phyloP scores from a whole-genome alignment of 1,139 yeast species.

The Kluyveromyces marxianus region DNA sequence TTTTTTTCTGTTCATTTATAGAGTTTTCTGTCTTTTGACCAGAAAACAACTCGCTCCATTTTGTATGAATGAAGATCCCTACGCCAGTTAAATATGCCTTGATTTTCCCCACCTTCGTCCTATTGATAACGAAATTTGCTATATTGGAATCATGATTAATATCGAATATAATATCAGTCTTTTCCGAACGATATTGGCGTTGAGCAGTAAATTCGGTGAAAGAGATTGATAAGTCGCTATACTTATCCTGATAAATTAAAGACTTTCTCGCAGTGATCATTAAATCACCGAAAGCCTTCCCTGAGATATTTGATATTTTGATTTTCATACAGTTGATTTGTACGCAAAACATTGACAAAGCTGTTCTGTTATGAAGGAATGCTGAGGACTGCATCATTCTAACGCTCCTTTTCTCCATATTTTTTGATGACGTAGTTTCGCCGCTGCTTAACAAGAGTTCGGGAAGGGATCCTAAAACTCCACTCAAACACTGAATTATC shows the following conservation, averaged over 20 bases:
- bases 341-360: neutral
- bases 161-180: conserved; percentile 30
- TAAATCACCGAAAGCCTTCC: neutral
- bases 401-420: conserved; percentile 17
- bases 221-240: neutral
- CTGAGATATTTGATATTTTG: neutral
- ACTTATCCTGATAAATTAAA: neutral
- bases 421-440: no score
- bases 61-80: conserved; percentile 45
- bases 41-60: conserved; percentile 38
- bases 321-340: neutral
- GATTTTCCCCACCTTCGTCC: conserved; percentile 22
- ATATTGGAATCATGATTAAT: conserved; percentile 26
- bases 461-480: neutral
- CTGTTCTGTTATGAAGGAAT: neutral
- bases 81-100: conserved; percentile 41
- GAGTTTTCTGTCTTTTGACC: neutral
- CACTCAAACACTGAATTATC: neutral
- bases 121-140: conserved; percentile 32
- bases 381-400: conserved; percentile 14
- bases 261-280: neutral
- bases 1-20: neutral
- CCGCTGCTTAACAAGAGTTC: no score
- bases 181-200: neutral
- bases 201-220: neutral